These are phyloP conservation scores for Neonectria magnoliae DNA, from an alignment of 2,329 filamentous ascomycete species.

Conservation along the genomic window DNA sequence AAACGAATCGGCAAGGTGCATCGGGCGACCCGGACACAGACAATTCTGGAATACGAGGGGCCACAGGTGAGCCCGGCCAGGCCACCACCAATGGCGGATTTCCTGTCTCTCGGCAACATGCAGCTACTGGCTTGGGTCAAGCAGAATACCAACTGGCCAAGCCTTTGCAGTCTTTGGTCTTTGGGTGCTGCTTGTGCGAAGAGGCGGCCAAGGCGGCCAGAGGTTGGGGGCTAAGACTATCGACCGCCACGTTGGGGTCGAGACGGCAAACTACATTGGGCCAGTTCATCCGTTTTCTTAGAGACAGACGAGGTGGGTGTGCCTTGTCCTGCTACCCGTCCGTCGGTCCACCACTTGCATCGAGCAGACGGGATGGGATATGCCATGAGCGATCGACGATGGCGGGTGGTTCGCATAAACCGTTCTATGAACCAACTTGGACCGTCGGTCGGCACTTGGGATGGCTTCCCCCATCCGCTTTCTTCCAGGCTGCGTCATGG, in stretches of 20 bases:
- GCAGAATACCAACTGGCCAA: slow-evolving; percentile 9
- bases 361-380: not conserved
- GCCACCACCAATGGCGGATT: not conserved
- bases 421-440: too few relatives aligned
- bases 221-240: not conserved
- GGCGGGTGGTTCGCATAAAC: not conserved
- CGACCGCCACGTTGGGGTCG: slow-evolving; percentile 1
- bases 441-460: not conserved
- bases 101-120: not conserved
- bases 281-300: not conserved
- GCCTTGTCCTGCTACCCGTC: not conserved
- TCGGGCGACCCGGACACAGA: not conserved
- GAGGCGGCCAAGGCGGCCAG: not conserved
- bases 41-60: not conserved
- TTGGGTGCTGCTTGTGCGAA: not conserved
- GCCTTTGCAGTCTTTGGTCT: not conserved
- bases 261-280: not conserved
- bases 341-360: not conserved
- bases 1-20: not conserved
- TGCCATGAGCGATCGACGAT: not conserved
- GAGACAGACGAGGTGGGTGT: not conserved
- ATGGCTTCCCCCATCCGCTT: not conserved
- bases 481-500: not conserved
- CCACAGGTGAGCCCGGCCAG: not conserved
- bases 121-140: not conserved